phyloP scores from a whole-genome alignment of 164 flowering plant species.

The Magnolia changhungtana region DNA sequence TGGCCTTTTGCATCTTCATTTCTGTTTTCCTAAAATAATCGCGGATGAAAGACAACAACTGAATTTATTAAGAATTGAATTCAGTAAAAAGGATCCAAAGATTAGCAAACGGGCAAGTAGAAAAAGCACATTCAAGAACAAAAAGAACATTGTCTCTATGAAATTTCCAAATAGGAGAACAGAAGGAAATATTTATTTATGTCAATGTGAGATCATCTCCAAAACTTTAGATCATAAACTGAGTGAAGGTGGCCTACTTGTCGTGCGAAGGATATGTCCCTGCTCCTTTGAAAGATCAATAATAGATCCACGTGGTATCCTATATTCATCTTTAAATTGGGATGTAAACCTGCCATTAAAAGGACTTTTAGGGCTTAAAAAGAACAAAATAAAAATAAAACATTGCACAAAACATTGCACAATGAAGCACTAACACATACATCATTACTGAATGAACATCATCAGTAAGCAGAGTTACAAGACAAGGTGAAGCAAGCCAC shows the following conservation, averaged over 20 bases:
- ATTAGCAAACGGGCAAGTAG: background rate
- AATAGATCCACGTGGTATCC: conserved; percentile 71
- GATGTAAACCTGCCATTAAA: conserved; percentile 72
- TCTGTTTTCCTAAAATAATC: background rate
- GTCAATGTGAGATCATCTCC: background rate
- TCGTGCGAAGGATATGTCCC: conserved; percentile 64
- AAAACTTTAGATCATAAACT: background rate
- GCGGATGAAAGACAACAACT: background rate
- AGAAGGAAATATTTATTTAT: background rate
- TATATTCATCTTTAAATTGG: conserved; percentile 80
- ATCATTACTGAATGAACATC: background rate
- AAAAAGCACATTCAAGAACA: background rate
- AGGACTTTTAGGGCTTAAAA: background rate
- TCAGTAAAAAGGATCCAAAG: background rate
- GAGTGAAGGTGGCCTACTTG: conserved; percentile 40
- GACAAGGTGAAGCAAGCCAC: background rate
- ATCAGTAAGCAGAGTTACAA: background rate
- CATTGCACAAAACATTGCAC: too few relatives aligned
- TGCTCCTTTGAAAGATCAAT: conserved; percentile 73
- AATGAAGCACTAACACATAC: background rate
- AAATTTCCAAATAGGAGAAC: background rate
- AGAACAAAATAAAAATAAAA: background rate
- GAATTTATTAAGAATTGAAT: background rate
- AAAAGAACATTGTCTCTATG: too few relatives aligned
- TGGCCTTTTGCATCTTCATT: background rate